Percentiles rank a stretch among this genome's conserved stretches.
These are phyloP conservation scores for Saccharomycopsis sp. DNA, from an alignment of 805 yeast species.

Conservation along the genomic window DNA sequence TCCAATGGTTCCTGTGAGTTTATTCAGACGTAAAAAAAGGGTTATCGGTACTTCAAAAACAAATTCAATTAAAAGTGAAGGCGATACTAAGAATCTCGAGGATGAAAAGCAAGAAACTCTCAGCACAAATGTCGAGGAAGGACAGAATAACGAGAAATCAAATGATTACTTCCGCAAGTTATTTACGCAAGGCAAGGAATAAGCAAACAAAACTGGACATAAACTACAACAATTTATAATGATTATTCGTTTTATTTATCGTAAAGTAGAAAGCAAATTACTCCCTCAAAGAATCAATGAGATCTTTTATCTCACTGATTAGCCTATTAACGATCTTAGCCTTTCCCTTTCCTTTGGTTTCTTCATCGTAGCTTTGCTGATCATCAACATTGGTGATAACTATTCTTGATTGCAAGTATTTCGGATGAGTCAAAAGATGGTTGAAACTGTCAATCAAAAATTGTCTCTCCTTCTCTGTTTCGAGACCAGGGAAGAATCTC, in stretches of 20 bases:
- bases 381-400: slow-evolving; percentile 60
- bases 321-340: slow-evolving; percentile 39
- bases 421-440: slow-evolving; percentile 80
- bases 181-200: slow-evolving; percentile 20
- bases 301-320: slow-evolving; percentile 44
- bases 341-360: slow-evolving; percentile 27
- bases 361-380: slow-evolving; percentile 49
- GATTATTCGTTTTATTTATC: slow-evolving; percentile 14
- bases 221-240: neutral
- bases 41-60: neutral
- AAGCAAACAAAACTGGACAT: too few relatives aligned
- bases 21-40: neutral
- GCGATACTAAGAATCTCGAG: neutral
- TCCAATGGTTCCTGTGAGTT: neutral
- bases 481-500: slow-evolving; percentile 51
- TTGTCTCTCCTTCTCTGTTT: slow-evolving; percentile 49
- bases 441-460: slow-evolving; percentile 55
- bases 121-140: neutral
- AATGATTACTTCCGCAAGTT: neutral
- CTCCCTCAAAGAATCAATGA: slow-evolving; percentile 34
- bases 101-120: too few relatives aligned
- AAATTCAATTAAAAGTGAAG: too few relatives aligned
- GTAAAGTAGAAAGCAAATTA: slow-evolving; percentile 26
- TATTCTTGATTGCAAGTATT: slow-evolving; percentile 65
- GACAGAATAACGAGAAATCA: neutral